phyloP scores from a whole-genome alignment of 495 filamentous ascomycete genomes.

The Xylaria venustula region DNA sequence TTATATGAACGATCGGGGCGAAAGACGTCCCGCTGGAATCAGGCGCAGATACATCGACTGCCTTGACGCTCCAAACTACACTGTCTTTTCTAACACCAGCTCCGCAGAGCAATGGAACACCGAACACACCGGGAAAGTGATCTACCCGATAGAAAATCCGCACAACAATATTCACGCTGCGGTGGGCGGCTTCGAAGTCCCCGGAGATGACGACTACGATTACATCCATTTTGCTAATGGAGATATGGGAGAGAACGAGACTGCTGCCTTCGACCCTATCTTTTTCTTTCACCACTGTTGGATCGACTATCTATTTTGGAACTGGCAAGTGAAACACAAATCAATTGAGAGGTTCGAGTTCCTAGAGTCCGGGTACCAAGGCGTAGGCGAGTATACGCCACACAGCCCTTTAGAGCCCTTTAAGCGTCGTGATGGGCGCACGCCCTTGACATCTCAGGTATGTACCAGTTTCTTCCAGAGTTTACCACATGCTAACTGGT shows the following conservation, averaged over 20 bases:
- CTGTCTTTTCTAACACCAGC: slow-evolving; percentile 23
- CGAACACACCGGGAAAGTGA: background rate
- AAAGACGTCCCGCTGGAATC: background rate
- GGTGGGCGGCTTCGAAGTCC: slow-evolving; percentile 26
- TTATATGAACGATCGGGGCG: background rate
- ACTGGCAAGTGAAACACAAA: slow-evolving; percentile 27
- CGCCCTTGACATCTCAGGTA: slow-evolving; percentile 1
- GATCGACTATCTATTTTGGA: slow-evolving; percentile 32
- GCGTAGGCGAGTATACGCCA: slow-evolving; percentile 14
- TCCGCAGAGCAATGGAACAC: slow-evolving; percentile 25
- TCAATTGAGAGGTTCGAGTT: slow-evolving; percentile 5
- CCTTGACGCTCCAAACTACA: slow-evolving; percentile 29
- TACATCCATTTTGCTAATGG: slow-evolving; percentile 26
- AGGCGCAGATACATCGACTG: slow-evolving; percentile 10
- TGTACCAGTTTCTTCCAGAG: background rate
- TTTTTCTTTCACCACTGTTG: slow-evolving; percentile 35
- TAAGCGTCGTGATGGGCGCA: background rate
- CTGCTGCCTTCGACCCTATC: slow-evolving; percentile 31
- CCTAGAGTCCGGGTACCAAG: slow-evolving; percentile 14
- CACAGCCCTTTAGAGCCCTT: slow-evolving; percentile 22
- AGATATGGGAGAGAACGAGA: slow-evolving; percentile 37
- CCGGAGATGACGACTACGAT: background rate
- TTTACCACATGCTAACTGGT: background rate
- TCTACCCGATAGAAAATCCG: slow-evolving; percentile 25
- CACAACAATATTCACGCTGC: slow-evolving; percentile 35